Evolutionary conservation across 2,329 filamentous ascomycete genomes (phyloP).

Genomic region (Coniochaeta hoffmannii): DNA sequence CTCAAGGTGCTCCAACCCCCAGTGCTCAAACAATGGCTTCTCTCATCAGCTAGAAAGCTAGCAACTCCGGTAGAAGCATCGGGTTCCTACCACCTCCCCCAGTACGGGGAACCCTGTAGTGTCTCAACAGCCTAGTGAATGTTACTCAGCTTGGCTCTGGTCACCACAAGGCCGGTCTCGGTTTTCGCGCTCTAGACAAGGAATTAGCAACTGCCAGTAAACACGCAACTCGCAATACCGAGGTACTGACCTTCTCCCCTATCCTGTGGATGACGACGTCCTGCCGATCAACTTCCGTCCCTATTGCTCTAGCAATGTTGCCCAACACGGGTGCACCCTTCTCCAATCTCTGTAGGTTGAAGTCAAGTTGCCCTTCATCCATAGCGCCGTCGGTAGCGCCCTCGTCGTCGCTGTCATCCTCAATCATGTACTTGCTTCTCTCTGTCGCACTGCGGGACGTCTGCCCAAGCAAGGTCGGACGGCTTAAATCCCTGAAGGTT

Average conservation of each 20-base stretch:
- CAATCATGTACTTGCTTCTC: slow-evolving; percentile 67
- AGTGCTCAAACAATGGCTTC: too few relatives aligned
- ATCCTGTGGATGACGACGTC: slow-evolving; percentile 33
- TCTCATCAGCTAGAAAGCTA: too few relatives aligned
- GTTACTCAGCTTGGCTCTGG: neutral
- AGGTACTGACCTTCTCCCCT: neutral
- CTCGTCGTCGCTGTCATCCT: slow-evolving; percentile 61
- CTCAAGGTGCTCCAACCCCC: too few relatives aligned
- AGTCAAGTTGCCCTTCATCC: slow-evolving; percentile 42
- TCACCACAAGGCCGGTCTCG: slow-evolving; percentile 61
- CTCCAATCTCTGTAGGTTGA: slow-evolving; percentile 51
- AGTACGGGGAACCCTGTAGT: neutral
- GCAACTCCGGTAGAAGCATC: too few relatives aligned
- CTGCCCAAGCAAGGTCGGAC: slow-evolving; percentile 2
- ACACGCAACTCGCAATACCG: neutral
- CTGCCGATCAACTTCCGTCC: slow-evolving; percentile 65
- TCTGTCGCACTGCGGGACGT: slow-evolving; percentile 42
- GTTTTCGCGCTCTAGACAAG: slow-evolving; percentile 64
- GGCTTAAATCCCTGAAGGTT: slow-evolving; percentile 22
- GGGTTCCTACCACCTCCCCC: too few relatives aligned
- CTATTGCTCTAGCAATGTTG: slow-evolving; percentile 67
- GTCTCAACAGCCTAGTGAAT: neutral
- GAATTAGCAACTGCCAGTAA: neutral
- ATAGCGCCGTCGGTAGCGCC: slow-evolving; percentile 27
- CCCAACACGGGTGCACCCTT: slow-evolving; percentile 64